Evolutionary conservation across 2,329 filamentous ascomycete species (phyloP).

Genomic region (Penicillium sp.): DNA sequence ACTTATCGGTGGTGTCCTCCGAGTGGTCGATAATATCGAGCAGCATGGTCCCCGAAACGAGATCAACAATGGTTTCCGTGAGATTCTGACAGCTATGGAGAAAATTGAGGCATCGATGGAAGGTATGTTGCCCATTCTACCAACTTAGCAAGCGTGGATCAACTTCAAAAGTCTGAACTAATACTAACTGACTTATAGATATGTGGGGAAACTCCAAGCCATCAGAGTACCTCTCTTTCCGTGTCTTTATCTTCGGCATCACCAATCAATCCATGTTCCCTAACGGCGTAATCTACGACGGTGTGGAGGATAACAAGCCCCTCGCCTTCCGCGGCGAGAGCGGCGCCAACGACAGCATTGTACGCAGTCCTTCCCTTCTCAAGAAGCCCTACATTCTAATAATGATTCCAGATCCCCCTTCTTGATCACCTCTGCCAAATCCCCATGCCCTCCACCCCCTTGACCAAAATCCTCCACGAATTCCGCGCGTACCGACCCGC

Average conservation of each 20-base stretch:
- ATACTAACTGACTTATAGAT: constrained; percentile 37
- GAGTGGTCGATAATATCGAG: constrained; percentile 62
- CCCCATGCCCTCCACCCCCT: constrained; percentile 82
- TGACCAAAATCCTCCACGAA: constrained; percentile 83
- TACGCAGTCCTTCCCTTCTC: constrained; percentile 32
- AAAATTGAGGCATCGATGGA: constrained; percentile 82
- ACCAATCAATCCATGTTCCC: constrained; percentile 94
- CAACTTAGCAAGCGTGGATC: background rate
- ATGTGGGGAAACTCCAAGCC: constrained; percentile 94
- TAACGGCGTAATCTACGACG: constrained; percentile 85
- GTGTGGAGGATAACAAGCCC: constrained; percentile 69
- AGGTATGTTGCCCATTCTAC: constrained; percentile 42
- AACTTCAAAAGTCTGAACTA: background rate
- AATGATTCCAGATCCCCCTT: constrained; percentile 64
- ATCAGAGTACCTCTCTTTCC: constrained; percentile 81
- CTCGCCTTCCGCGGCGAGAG: constrained; percentile 87
- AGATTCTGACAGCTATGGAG: constrained; percentile 63
- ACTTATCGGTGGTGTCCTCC: constrained; percentile 71
- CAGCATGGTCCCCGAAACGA: constrained; percentile 51
- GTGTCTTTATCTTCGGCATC: constrained; percentile 96
- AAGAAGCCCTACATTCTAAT: background rate
- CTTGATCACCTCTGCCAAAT: constrained; percentile 86
- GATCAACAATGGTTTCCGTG: constrained; percentile 66
- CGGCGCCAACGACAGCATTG: constrained; percentile 92
- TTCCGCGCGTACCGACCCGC: constrained; percentile 87